Evolutionary conservation across 2,329 filamentous ascomycete genomes (phyloP), one percentile per base, ranked within the genome.

Genomic region (Stenocarpella maydis): DNA sequence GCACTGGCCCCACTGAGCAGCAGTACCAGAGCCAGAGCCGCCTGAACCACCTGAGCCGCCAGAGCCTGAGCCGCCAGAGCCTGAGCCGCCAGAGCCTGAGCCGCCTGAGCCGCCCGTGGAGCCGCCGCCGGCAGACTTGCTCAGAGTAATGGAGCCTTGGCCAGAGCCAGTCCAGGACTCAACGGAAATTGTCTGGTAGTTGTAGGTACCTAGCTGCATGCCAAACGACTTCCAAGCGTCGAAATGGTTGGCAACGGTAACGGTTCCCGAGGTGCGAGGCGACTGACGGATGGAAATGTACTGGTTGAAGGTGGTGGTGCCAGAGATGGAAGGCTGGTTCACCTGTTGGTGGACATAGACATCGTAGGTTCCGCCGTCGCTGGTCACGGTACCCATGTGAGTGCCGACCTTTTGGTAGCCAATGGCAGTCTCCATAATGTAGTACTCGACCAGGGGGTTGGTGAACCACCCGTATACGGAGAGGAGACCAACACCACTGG

Each of bases 161-260:
- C 67, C 65, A 17, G 65, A 49, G 65, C 65, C 53, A 60, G 52
- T 19, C 21, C 41, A 28, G 17, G 19, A 34, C 15, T 43, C 24
- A 39, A 6, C 17, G n/a, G n/a, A n/a, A n/a, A 41, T 15, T 14
- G 24, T 86, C 81, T 84, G 82, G 78, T 87, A 87, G 76, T 87
- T 79, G 74, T 84, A 82, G 60, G 75, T 78, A 5, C 85, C 85
- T 14, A 87, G 74, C 49, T 77, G 78, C 75, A 86, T 75, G 15
- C 85, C 85, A 26, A 76, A 69, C 70, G 77, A 75, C 4, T 75
- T 73, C 86, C 86, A 88, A n/a, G 85, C 85, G 74, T 83, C 79
- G 73, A 88, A 87, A 77, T 88, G 86, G 73, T 82, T 84, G 64
- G 75, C 77, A 49, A 81, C 82, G 34, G 80, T 86, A 70, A 89